Conservation (phyloP, 2,329 filamentous ascomycete species). For the Didymella lethalis region DNA sequence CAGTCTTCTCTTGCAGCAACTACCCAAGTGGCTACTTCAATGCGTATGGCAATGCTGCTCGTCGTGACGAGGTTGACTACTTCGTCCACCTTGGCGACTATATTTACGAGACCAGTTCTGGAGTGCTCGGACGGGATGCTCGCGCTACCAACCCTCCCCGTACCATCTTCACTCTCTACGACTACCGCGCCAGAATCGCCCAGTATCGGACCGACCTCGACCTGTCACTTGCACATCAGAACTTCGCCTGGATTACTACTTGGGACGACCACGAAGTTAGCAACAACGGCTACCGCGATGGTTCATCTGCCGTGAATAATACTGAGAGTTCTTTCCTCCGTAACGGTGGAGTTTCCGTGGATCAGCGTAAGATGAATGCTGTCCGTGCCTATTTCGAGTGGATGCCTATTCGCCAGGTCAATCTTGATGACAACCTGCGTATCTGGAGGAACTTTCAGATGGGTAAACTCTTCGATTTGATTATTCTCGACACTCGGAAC, state of each 20-base stretch:
- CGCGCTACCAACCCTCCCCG: constrained; percentile 19
- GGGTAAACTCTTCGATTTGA: constrained; percentile 51
- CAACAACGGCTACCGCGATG: constrained; percentile 55
- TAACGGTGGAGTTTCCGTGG: constrained; percentile 51
- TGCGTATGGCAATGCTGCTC: constrained; percentile 53
- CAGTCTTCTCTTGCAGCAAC: constrained; percentile 74
- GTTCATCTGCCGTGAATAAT: constrained; percentile 52
- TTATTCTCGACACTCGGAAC: constrained; percentile 54
- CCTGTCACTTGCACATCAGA: constrained; percentile 47
- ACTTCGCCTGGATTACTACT: constrained; percentile 55
- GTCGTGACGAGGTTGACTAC: constrained; percentile 54
- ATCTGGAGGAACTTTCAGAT: constrained; percentile 52
- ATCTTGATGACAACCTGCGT: constrained; percentile 53
- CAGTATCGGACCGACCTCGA: constrained; percentile 54
- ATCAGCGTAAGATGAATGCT: constrained; percentile 58
- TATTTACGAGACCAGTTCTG: constrained; percentile 49
- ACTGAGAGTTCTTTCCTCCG: constrained; percentile 53
- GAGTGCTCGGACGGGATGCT: constrained; percentile 17
- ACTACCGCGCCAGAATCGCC: constrained; percentile 55
- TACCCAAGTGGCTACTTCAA: constrained; percentile 59
- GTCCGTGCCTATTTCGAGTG: constrained; percentile 57
- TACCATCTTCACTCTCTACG: constrained; percentile 52
- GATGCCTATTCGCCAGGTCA: constrained; percentile 55
- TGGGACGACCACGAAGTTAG: constrained; percentile 57
- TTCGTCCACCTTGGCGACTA: constrained; percentile 55